A percentile compares a stretch with the other conserved stretches of the same genome.
Conservation (phyloP, 139 green algal genomes). For the Micractinium sp. region DNA sequence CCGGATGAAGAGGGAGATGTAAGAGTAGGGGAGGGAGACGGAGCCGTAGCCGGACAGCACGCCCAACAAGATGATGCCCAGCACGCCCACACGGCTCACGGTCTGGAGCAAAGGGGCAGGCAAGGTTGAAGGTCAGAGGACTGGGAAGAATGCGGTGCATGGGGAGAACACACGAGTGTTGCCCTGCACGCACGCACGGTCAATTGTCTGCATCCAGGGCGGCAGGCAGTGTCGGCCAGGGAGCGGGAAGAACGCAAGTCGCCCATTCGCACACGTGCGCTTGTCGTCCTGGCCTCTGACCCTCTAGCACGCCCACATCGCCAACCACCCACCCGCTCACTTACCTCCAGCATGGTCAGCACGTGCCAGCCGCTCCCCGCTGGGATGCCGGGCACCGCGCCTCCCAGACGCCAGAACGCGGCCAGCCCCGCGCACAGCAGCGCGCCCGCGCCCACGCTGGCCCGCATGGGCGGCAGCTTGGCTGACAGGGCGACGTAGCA, state of each 20-base stretch:
- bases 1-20: conserved; percentile 90
- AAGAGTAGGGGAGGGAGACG: conserved; percentile 92
- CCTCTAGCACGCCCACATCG: background rate
- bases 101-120: conserved; percentile 44
- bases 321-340: background rate
- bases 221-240: no score
- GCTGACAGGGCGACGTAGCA: conserved; percentile 62
- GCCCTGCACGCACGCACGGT: no score
- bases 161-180: background rate
- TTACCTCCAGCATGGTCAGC: conserved; percentile 14
- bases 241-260: background rate
- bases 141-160: no score
- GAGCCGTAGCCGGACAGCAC: conserved; percentile 92
- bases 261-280: background rate
- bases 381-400: conserved; percentile 69
- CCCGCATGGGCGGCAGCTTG: conserved; percentile 23
- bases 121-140: background rate
- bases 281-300: no score
- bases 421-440: conserved; percentile 64
- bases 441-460: conserved; percentile 17
- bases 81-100: conserved; percentile 85
- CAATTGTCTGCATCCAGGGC: no score
- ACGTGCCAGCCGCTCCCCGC: background rate
- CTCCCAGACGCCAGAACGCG: conserved; percentile 79
- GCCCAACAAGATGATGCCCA: conserved; percentile 92